Percentiles rank a stretch among this genome's conserved stretches.
phyloP scores from a whole-genome alignment of 208 protist species.

The Porcisia hertigi region DNA sequence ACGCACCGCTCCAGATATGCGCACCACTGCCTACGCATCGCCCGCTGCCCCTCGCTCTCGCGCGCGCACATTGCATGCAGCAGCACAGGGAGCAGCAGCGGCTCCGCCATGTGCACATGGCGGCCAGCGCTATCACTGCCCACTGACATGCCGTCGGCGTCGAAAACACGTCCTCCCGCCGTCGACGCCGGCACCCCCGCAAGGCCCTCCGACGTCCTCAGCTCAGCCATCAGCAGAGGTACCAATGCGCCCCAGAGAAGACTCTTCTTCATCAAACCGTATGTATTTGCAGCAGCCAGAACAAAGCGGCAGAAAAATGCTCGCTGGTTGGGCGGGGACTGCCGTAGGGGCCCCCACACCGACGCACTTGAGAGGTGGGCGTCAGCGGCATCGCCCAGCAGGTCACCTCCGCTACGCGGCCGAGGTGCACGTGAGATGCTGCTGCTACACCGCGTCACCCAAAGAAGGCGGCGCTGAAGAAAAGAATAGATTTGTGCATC shows the following conservation, averaged over 20 bases:
- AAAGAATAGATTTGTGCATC: not conserved
- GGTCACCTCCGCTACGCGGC: not conserved
- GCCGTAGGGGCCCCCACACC: slow-evolving; percentile 41
- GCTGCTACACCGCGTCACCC: slow-evolving; percentile 4
- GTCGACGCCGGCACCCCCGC: too few species aligned
- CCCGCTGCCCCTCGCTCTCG: slow-evolving; percentile 49
- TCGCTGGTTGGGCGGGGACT: slow-evolving; percentile 32
- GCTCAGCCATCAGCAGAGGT: slow-evolving; percentile 33
- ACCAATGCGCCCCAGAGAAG: slow-evolving; percentile 23
- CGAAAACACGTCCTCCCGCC: not conserved
- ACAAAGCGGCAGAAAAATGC: slow-evolving; percentile 62
- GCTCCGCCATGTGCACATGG: slow-evolving; percentile 20
- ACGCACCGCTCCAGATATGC: slow-evolving; percentile 34
- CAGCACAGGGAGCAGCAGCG: slow-evolving; percentile 48
- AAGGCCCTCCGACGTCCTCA: not conserved
- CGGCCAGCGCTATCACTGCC: not conserved
- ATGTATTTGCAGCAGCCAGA: slow-evolving; percentile 42
- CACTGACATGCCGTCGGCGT: not conserved
- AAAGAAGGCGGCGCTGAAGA: not conserved
- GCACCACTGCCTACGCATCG: slow-evolving; percentile 42
- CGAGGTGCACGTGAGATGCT: not conserved
- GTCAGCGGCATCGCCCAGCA: not conserved
- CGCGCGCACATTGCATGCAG: slow-evolving; percentile 56
- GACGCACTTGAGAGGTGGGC: slow-evolving; percentile 1
- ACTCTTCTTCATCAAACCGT: slow-evolving; percentile 36